These are phyloP conservation scores for Byssoonygena ceratinophila DNA, from an alignment of 2,329 filamentous ascomycete genomes.

Conservation along the genomic window DNA sequence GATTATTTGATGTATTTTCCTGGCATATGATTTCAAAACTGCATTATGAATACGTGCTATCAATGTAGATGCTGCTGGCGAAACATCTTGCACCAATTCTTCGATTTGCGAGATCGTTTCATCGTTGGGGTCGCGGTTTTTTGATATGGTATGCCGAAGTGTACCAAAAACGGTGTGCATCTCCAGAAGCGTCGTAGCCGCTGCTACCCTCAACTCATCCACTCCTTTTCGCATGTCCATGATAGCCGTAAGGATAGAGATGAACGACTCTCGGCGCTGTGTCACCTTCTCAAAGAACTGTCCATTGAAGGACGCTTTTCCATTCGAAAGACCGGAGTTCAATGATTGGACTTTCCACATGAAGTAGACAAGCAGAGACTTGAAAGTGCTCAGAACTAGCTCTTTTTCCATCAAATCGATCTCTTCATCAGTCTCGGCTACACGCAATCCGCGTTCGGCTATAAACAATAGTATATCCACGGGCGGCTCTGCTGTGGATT, in stretches of 20 bases:
- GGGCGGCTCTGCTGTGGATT: slow-evolving; percentile 32
- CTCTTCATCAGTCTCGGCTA: slow-evolving; percentile 54
- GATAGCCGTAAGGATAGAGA: slow-evolving; percentile 40
- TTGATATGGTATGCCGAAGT: slow-evolving; percentile 45
- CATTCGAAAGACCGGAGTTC: slow-evolving; percentile 43
- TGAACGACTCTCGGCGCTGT: slow-evolving; percentile 47
- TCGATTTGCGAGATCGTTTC: slow-evolving; percentile 47
- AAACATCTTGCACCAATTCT: slow-evolving; percentile 58
- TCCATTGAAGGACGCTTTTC: slow-evolving; percentile 48
- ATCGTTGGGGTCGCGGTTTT: slow-evolving; percentile 35
- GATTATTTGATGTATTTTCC: slow-evolving; percentile 43
- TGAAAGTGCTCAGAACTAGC: slow-evolving; percentile 64
- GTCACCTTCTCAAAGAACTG: slow-evolving; percentile 59
- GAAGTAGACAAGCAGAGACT: slow-evolving; percentile 74
- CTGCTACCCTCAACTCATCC: slow-evolving; percentile 66
- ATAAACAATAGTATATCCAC: slow-evolving; percentile 62
- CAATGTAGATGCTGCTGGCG: slow-evolving; percentile 50
- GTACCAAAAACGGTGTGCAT: slow-evolving; percentile 69
- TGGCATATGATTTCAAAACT: slow-evolving; percentile 67
- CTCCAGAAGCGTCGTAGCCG: slow-evolving; percentile 69
- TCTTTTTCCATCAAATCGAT: slow-evolving; percentile 69
- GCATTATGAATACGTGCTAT: slow-evolving; percentile 67
- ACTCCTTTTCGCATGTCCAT: slow-evolving; percentile 43
- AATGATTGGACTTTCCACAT: slow-evolving; percentile 76
- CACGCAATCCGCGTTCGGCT: slow-evolving; percentile 60